A percentile compares a stretch with the other conserved stretches of the same genome.
phyloP scores from a whole-genome alignment of 2,329 filamentous ascomycete species.

The Cytospora mali region DNA sequence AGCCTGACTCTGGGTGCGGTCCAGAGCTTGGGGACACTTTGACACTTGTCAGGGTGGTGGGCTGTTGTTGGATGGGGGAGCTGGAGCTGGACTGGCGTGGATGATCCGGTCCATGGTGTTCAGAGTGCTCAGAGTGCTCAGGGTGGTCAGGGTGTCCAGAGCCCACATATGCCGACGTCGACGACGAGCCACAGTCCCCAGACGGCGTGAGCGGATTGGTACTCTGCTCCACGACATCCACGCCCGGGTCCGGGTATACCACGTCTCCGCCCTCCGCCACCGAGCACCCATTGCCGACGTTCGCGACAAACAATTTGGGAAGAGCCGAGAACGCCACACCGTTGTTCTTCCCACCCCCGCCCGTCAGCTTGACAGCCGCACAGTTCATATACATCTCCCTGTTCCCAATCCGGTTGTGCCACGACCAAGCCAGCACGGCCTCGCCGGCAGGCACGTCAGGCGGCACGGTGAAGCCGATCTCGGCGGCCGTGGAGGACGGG shows the following conservation, averaged over 20 bases:
- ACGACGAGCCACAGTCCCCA: slow-evolving; percentile 39
- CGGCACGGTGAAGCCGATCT: slow-evolving; percentile 69
- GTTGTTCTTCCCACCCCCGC: slow-evolving; percentile 34
- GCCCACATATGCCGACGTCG: no score
- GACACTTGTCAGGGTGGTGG: slow-evolving; percentile 33
- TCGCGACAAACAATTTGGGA: slow-evolving; percentile 72
- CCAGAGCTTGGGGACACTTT: slow-evolving; percentile 14
- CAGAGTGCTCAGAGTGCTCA: no score
- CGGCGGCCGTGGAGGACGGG: slow-evolving; percentile 47
- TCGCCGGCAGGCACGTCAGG: slow-evolving; percentile 60
- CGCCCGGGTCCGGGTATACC: slow-evolving; percentile 67
- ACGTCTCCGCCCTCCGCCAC: slow-evolving; percentile 62
- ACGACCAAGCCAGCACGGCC: slow-evolving; percentile 74
- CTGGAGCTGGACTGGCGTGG: no score
- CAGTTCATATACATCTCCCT: slow-evolving; percentile 90
- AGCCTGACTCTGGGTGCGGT: not conserved
- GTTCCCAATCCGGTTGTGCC: slow-evolving; percentile 77
- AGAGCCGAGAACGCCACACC: slow-evolving; percentile 55
- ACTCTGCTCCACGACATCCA: slow-evolving; percentile 48
- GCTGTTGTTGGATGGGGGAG: not conserved
- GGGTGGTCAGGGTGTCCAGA: no score
- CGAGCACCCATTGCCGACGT: slow-evolving; percentile 60
- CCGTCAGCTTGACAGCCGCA: slow-evolving; percentile 66
- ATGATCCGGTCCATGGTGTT: no score
- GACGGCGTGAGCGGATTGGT: slow-evolving; percentile 41